Conservation (phyloP, 345 rosid species). For the Conringia planisiliqua region DNA sequence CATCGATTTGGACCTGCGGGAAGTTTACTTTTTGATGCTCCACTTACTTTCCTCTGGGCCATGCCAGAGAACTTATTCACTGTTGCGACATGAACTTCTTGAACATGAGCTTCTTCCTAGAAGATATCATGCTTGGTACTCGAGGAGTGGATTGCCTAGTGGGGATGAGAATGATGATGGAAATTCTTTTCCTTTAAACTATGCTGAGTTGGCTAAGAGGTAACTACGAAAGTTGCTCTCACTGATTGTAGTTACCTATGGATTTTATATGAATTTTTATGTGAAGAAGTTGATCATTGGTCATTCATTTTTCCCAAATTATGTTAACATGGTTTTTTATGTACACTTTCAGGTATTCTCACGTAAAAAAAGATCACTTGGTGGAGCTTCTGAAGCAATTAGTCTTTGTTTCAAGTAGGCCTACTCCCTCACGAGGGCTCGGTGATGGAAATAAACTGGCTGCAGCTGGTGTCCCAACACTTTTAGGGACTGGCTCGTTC, state of each 20-base stretch:
- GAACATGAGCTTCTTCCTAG: slow-evolving; percentile 89
- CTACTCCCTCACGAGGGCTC: slow-evolving; percentile 49
- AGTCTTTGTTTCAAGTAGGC: slow-evolving; percentile 42
- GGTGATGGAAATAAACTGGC: slow-evolving; percentile 50
- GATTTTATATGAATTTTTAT: neutral
- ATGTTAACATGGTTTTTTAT: slow-evolving; percentile 19
- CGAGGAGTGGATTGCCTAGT: slow-evolving; percentile 63
- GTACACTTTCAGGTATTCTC: slow-evolving; percentile 68
- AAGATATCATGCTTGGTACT: slow-evolving; percentile 96
- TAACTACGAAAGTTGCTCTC: slow-evolving; percentile 28
- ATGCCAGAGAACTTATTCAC: slow-evolving; percentile 71
- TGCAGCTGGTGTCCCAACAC: slow-evolving; percentile 91
- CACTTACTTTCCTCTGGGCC: slow-evolving; percentile 94
- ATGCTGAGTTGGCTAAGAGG: slow-evolving; percentile 71
- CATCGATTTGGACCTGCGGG: slow-evolving; percentile 72
- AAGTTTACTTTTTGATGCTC: slow-evolving; percentile 88
- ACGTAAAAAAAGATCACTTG: slow-evolving; percentile 83
- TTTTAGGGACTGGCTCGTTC: slow-evolving; percentile 79
- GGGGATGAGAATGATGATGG: slow-evolving; percentile 80
- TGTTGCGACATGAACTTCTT: slow-evolving; percentile 78
- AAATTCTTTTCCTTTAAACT: slow-evolving; percentile 68
- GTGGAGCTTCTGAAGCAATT: slow-evolving; percentile 93
- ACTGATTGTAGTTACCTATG: neutral
- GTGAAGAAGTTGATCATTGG: slow-evolving; percentile 1
- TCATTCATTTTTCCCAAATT: slow-evolving; percentile 3